Evolutionary conservation across 768 basidiomycete genomes (phyloP), one percentile per base, ranked within the genome.

Genomic region (Hypsizygus marmoreus): DNA sequence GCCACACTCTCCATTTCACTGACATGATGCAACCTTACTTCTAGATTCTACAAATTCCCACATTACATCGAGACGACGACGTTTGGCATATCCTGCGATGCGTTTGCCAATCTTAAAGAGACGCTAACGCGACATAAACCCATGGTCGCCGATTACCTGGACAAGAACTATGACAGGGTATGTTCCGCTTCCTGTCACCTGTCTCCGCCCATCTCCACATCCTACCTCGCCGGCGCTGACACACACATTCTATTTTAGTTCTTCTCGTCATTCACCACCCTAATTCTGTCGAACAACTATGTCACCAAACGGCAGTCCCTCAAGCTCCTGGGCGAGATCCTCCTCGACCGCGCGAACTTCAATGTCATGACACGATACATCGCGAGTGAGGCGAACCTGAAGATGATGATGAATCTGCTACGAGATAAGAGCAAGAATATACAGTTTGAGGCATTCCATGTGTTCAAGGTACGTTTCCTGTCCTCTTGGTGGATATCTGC

Each of bases 331-430:
- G 97, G 97, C 51, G 97, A 99, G 69, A 98, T 98, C 68, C 75
- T 98, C 6, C 84, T 99, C 34, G 97, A 99, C 69, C 84, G 97
- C 22, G 93, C 94, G 36, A 99, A 99, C 68, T 98, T 97, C 75
- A 92, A 79, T 55, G 91, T 98, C 61, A 99, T 99, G 97, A 98
- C 97, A 0, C 81, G 87, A 6, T 99, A 98, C 64, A 99, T 99
- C 57, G 82, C 91, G 7, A 86, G 86, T 59, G 97, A 97, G 62
- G 87, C 85, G 22, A 99, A 98, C 65, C 77, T 99, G 53, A 97
- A 98, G 85, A 91, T 95, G 87, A 97, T 99, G 92, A 99, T 99
- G 97, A 98, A 98, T 67, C 79, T 98, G 45, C 74, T 99, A 45
- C 81, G 95, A 51, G 93, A 97, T 65, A 97, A 95, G 80, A 97